Evolutionary conservation across 2,329 filamentous ascomycete genomes (phyloP).

Genomic region (Stromatinia cepivora): DNA sequence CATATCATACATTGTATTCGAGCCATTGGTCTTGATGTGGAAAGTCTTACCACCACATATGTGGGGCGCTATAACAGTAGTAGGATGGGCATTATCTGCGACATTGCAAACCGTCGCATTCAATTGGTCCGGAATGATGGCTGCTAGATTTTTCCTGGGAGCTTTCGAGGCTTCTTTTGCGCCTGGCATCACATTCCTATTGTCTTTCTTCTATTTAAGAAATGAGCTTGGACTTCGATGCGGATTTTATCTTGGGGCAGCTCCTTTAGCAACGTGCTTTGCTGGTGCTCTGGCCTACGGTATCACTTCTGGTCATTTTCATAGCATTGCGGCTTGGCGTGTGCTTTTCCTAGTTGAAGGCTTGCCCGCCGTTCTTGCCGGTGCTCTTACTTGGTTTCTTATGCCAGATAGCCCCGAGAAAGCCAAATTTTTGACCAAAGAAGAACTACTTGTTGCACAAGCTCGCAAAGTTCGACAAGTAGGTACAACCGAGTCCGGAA

Average conservation of each 20-base stretch:
- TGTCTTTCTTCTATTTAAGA: slow-evolving; percentile 51
- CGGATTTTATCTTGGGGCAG: slow-evolving; percentile 66
- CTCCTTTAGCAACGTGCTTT: slow-evolving; percentile 68
- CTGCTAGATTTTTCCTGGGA: slow-evolving; percentile 44
- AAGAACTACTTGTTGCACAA: slow-evolving; percentile 53
- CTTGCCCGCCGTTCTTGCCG: slow-evolving; percentile 57
- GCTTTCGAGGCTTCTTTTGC: slow-evolving; percentile 43
- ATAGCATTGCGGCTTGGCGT: slow-evolving; percentile 58
- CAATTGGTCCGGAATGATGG: slow-evolving; percentile 42
- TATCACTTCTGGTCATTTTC: slow-evolving; percentile 61
- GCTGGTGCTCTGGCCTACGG: slow-evolving; percentile 67
- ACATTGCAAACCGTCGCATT: slow-evolving; percentile 49
- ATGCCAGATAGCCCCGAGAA: slow-evolving; percentile 54
- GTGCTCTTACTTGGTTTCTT: slow-evolving; percentile 55
- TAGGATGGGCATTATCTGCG: slow-evolving; percentile 41
- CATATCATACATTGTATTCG: slow-evolving; percentile 45
- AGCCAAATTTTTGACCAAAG: slow-evolving; percentile 50
- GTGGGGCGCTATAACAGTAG: slow-evolving; percentile 41
- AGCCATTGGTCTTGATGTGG: slow-evolving; percentile 44
- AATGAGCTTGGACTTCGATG: slow-evolving; percentile 68
- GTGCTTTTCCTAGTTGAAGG: slow-evolving; percentile 66
- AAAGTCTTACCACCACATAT: slow-evolving; percentile 44
- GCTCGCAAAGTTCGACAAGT: slow-evolving; percentile 54
- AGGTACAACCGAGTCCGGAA: slow-evolving; percentile 50
- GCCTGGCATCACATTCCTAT: slow-evolving; percentile 46